These are phyloP conservation scores for Pholiota molesta DNA, from an alignment of 768 basidiomycete genomes.

Conservation along the genomic window DNA sequence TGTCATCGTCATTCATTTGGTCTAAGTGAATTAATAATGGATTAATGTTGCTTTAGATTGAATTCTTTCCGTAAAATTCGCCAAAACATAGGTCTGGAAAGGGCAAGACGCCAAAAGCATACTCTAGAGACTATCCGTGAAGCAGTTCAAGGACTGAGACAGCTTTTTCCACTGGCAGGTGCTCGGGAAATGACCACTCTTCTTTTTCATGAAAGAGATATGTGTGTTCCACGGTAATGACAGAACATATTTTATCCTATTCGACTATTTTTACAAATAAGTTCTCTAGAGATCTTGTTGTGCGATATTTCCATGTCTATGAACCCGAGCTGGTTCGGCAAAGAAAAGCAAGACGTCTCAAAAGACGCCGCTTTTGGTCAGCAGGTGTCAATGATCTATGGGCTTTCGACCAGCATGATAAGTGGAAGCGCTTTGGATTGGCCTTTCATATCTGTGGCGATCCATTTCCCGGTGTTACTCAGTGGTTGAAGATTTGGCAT, in stretches of 20 bases:
- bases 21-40: no score
- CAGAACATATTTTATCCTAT: no score
- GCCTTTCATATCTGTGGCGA: slow-evolving; percentile 32
- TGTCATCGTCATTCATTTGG: slow-evolving; percentile 4
- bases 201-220: slow-evolving; percentile 26
- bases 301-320: slow-evolving; percentile 2
- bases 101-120: slow-evolving; percentile 23
- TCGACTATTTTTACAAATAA: no score
- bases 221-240: slow-evolving; percentile 29
- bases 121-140: slow-evolving; percentile 24
- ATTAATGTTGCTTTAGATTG: slow-evolving; percentile 4
- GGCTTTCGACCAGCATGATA: slow-evolving; percentile 35
- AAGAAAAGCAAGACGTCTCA: slow-evolving; percentile 26
- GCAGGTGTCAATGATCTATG: slow-evolving; percentile 31
- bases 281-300: slow-evolving; percentile 24
- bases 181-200: slow-evolving; percentile 24
- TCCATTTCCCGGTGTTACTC: slow-evolving; percentile 29
- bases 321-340: slow-evolving; percentile 8
- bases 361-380: slow-evolving; percentile 11
- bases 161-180: slow-evolving; percentile 29
- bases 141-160: slow-evolving; percentile 17
- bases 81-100: slow-evolving; percentile 20
- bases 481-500: slow-evolving; percentile 39
- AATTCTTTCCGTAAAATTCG: slow-evolving; percentile 21
- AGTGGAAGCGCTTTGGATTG: slow-evolving; percentile 41